phyloP scores from a whole-genome alignment of 2,329 filamentous ascomycete genomes.

The Colletotrichum cuscutae region DNA sequence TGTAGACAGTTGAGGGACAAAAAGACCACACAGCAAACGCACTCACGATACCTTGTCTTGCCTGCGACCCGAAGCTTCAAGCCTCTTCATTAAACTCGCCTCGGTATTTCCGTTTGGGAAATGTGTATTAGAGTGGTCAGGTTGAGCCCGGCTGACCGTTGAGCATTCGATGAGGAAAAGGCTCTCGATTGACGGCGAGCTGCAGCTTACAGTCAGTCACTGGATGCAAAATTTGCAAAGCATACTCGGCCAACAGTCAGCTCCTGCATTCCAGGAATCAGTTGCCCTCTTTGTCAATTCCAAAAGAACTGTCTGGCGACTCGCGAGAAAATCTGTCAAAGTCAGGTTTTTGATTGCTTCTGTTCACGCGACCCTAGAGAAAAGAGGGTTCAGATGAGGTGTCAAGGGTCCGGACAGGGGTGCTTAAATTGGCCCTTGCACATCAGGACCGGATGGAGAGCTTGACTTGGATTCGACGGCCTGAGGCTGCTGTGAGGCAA shows the following conservation, averaged over 20 bases:
- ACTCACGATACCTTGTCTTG: constrained; percentile 2
- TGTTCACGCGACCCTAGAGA: neutral
- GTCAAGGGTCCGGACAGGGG: neutral
- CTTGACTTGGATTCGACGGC: neutral
- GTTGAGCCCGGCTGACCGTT: neutral
- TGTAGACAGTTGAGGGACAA: neutral
- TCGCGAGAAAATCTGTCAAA: neutral
- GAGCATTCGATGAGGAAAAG: neutral
- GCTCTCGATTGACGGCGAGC: neutral
- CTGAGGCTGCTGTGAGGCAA: neutral
- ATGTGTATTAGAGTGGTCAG: neutral
- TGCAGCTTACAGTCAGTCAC: neutral
- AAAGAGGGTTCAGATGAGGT: neutral
- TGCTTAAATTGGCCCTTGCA: constrained; percentile 12
- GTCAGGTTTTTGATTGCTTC: neutral
- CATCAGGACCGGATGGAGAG: constrained; percentile 9
- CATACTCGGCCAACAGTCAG: neutral
- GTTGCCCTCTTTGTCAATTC: neutral
- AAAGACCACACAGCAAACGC: neutral
- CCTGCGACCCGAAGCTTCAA: constrained; percentile 11
- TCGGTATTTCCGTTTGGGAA: neutral
- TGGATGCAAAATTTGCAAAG: neutral
- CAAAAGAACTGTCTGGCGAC: neutral
- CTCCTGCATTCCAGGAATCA: neutral
- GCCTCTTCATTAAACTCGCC: neutral